A percentile compares a stretch with the other conserved stretches of the same genome.
These are phyloP conservation scores for Tanacetum coccineum DNA, from an alignment of 129 eudicot genomes.

Conservation along the genomic window DNA sequence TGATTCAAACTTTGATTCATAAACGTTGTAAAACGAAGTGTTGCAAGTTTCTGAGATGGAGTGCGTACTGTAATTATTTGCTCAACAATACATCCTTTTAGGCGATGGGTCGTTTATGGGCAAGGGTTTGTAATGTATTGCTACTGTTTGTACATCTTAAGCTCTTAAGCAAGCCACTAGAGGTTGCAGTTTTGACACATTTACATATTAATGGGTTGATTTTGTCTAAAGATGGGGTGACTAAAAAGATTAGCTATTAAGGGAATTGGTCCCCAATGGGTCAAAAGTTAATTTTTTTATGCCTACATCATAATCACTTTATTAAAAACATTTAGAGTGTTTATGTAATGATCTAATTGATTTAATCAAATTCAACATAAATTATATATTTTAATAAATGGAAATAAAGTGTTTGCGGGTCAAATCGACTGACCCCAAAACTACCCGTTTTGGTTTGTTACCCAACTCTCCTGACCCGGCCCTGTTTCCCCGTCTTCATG, in stretches of 20 bases:
- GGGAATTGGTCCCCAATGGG: not conserved
- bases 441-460: too few relatives aligned
- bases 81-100: not conserved
- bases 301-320: not conserved
- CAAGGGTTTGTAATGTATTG: not conserved
- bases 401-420: not conserved
- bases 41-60: not conserved
- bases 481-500: too few relatives aligned
- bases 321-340: not conserved
- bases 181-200: not conserved
- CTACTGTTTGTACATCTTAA: not conserved
- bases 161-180: too few relatives aligned
- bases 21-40: not conserved
- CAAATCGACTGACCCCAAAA: too few relatives aligned
- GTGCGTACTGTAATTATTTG: not conserved
- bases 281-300: not conserved
- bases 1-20: not conserved
- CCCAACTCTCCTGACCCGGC: too few relatives aligned
- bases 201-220: not conserved
- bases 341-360: not conserved
- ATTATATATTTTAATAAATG: not conserved
- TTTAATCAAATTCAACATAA: not conserved
- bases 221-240: not conserved
- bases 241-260: not conserved
- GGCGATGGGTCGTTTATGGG: not conserved